A percentile compares a stretch with the other conserved stretches of the same genome.
Evolutionary conservation across 768 basidiomycete genomes (phyloP).

Genomic region (Boletus rubescentipes): DNA sequence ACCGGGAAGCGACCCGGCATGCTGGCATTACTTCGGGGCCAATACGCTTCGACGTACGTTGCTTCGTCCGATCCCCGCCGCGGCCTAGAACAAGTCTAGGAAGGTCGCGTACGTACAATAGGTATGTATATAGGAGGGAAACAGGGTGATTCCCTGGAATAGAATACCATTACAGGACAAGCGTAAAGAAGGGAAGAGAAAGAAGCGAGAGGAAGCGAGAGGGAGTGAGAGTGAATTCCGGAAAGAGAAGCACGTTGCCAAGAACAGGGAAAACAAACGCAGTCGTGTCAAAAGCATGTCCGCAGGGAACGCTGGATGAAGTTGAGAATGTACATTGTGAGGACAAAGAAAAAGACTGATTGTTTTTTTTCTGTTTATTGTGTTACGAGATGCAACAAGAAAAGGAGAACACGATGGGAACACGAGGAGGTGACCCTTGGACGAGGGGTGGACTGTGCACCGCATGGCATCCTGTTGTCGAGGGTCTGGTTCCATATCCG

Average conservation of each 20-base stretch:
- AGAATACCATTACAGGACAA: neutral
- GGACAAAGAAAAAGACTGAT: neutral
- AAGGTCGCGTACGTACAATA: no score
- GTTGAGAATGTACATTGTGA: neutral
- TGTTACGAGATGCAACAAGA: neutral
- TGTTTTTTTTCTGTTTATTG: neutral
- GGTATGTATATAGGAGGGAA: no score
- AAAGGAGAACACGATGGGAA: neutral
- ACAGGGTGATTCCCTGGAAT: neutral
- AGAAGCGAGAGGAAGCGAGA: no score
- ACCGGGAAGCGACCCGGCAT: no score
- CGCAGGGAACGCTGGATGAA: no score
- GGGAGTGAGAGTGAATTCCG: no score
- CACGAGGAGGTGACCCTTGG: neutral
- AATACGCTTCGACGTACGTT: no score
- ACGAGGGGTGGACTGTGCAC: conserved; percentile 3
- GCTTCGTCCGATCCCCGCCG: neutral
- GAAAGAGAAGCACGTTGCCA: neutral
- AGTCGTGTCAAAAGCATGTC: neutral
- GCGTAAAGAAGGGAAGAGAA: neutral
- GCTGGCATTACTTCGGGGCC: no score
- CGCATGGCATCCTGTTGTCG: neutral
- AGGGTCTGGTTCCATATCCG: neutral
- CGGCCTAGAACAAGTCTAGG: neutral
- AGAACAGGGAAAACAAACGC: neutral